Evolutionary conservation across 176 grass and related monocot genomes (phyloP), one percentile per base, ranked within the genome.

Genomic region (Aegilops bicornis): DNA sequence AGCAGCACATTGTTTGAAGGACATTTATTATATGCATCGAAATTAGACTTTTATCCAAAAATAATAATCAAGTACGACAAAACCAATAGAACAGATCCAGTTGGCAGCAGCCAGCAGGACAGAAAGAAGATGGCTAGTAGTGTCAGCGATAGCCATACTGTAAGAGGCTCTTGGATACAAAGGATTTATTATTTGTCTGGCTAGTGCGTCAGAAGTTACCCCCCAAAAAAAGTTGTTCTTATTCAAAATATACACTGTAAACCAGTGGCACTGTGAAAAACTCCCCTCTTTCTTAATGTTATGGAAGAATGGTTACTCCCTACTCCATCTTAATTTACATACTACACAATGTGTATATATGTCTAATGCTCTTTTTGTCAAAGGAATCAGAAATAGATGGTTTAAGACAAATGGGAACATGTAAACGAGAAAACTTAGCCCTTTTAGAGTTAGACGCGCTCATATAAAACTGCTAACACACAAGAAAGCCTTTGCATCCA

Each of bases 381-480:
- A 54, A 73, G 2, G 23, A 65, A 47, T 87, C 3, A 65, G 23
- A 87, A 82, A 83, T 6, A 23, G 39, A 65, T 87, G 11, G 8
- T 73, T 20, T 84, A 80, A 17, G 23, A 58, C 23, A 66, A 6
- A 31, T 42, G 76, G 32, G 31, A 48, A 80, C 67, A 80, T 22
- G 2, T 23, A 75, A 84, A 3, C 2, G 20, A 30, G 68, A 67
- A 24, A 82, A 78, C 20, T 70, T 42, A 1, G 76, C 71, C 69
- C 4, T 25, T n/a, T 7, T 50, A 52, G 40, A 40, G 16, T 52
- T 52, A 52, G 48, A 19, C 0, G 50, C 50, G 16, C 16, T 54
- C 50, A 54, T 54, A 17, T 54, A 69, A 68, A 73, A 45, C 8
- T 43, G 19, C 0, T 65, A 45, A 65, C 20, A 85, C 72, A 17